phyloP scores from a whole-genome alignment of 106 monocot species.

The Ottelia alismoides region DNA sequence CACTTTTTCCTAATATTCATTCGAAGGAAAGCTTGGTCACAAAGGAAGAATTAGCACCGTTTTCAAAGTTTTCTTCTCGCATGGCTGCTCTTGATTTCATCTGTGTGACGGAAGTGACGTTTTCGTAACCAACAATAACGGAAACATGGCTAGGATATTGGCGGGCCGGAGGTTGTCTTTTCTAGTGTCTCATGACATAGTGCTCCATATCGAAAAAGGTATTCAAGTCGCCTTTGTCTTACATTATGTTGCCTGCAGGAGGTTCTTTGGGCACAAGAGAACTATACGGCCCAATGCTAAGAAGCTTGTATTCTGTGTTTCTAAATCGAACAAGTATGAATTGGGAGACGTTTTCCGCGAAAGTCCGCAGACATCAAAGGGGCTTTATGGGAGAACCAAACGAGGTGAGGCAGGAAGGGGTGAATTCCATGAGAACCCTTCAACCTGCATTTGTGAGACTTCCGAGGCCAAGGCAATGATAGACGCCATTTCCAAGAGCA shows the following conservation, averaged over 20 bases:
- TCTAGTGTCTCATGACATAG: neutral
- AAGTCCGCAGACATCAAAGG: slow-evolving; percentile 49
- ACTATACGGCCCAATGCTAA: slow-evolving; percentile 91
- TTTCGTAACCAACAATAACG: slow-evolving; percentile 89
- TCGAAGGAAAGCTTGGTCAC: slow-evolving; percentile 71
- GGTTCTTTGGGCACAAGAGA: slow-evolving; percentile 87
- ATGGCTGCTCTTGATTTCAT: slow-evolving; percentile 95
- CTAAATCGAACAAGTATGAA: slow-evolving; percentile 53
- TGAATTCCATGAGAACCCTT: slow-evolving; percentile 87
- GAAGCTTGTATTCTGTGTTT: slow-evolving; percentile 78
- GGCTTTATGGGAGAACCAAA: slow-evolving; percentile 96
- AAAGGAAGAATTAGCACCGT: slow-evolving; percentile 60
- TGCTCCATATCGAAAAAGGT: neutral
- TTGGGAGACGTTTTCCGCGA: slow-evolving; percentile 74
- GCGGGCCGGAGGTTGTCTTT: slow-evolving; percentile 67
- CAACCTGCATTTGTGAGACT: slow-evolving; percentile 27
- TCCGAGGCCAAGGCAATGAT: neutral
- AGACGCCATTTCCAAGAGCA: slow-evolving; percentile 1
- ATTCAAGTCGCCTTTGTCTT: neutral
- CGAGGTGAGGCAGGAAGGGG: slow-evolving; percentile 86
- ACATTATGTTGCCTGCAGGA: slow-evolving; percentile 27
- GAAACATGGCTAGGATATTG: slow-evolving; percentile 88
- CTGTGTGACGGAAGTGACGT: slow-evolving; percentile 77
- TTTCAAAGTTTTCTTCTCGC: slow-evolving; percentile 61
- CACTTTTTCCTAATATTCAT: slow-evolving; percentile 75